A percentile compares a stretch with the other conserved stretches of the same genome.
These are phyloP conservation scores for Bimuria novae-zelandiae DNA, from an alignment of 2,329 filamentous ascomycete species.

Conservation along the genomic window DNA sequence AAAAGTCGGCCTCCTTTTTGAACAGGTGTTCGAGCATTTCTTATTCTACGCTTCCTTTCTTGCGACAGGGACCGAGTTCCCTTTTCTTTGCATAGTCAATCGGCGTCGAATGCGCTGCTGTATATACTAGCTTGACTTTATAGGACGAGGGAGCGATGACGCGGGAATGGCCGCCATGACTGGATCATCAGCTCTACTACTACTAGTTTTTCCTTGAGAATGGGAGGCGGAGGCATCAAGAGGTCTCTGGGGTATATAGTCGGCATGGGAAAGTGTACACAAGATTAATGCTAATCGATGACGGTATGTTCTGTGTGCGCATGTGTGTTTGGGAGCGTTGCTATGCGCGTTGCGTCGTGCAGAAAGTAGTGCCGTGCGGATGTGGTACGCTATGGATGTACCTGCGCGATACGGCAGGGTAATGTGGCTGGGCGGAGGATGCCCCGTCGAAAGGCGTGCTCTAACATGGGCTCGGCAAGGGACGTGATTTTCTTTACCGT, in stretches of 20 bases:
- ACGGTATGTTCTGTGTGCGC: too few species aligned
- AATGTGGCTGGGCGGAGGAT: background rate
- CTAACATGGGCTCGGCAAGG: too few species aligned
- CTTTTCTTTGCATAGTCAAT: background rate
- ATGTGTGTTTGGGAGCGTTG: too few species aligned
- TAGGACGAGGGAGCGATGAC: background rate
- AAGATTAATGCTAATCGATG: constrained; percentile 6
- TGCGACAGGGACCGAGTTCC: background rate
- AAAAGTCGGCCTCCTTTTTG: constrained; percentile 6
- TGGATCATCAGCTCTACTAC: background rate
- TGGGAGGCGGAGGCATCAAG: background rate
- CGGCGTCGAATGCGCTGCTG: background rate
- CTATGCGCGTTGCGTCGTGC: too few species aligned
- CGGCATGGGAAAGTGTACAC: constrained; percentile 2
- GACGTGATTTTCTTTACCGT: too few species aligned
- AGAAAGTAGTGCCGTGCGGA: too few species aligned
- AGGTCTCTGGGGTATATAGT: background rate
- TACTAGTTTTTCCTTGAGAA: background rate
- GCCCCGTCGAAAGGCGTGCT: too few species aligned
- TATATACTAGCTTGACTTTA: background rate
- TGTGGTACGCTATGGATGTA: background rate
- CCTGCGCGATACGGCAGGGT: background rate
- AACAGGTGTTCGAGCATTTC: constrained; percentile 7
- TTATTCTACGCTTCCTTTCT: background rate
- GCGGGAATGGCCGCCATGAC: background rate